These are phyloP conservation scores for Mycena latifolia DNA, from an alignment of 768 basidiomycete species.

Conservation along the genomic window DNA sequence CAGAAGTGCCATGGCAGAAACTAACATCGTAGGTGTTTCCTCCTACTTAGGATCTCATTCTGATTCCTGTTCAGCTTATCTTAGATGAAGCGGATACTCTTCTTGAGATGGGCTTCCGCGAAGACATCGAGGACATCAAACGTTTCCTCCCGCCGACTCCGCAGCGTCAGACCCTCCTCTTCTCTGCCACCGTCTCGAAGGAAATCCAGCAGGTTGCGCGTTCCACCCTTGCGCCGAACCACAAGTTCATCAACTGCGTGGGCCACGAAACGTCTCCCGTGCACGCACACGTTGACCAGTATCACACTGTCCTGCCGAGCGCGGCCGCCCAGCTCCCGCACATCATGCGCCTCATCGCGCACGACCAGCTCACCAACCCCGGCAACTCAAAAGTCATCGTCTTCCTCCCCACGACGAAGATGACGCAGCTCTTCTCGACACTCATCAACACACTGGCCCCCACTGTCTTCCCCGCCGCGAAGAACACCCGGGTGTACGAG, in stretches of 20 bases:
- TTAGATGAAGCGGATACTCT: slow-evolving; percentile 95
- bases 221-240: slow-evolving; percentile 67
- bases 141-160: slow-evolving; percentile 69
- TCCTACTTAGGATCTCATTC: slow-evolving; percentile 14
- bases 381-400: slow-evolving; percentile 80
- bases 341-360: slow-evolving; percentile 81
- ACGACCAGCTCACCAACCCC: slow-evolving; percentile 86
- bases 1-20: slow-evolving; percentile 60
- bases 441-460: slow-evolving; percentile 66
- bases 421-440: slow-evolving; percentile 81
- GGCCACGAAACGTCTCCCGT: slow-evolving; percentile 71
- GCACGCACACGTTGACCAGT: slow-evolving; percentile 84
- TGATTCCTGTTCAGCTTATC: slow-evolving; percentile 67
- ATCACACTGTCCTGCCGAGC: slow-evolving; percentile 78
- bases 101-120: slow-evolving; percentile 92
- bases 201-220: slow-evolving; percentile 80
- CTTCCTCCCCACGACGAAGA: slow-evolving; percentile 88
- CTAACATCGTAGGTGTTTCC: slow-evolving; percentile 66
- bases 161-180: slow-evolving; percentile 90
- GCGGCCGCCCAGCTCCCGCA: slow-evolving; percentile 83
- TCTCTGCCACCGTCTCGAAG: slow-evolving; percentile 87
- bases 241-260: slow-evolving; percentile 82
- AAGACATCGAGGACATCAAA: slow-evolving; percentile 84
- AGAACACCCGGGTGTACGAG: slow-evolving; percentile 73
- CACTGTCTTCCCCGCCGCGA: slow-evolving; percentile 62